phyloP scores from a whole-genome alignment of 2,329 filamentous ascomycete species.

The Microcera coccophila region DNA sequence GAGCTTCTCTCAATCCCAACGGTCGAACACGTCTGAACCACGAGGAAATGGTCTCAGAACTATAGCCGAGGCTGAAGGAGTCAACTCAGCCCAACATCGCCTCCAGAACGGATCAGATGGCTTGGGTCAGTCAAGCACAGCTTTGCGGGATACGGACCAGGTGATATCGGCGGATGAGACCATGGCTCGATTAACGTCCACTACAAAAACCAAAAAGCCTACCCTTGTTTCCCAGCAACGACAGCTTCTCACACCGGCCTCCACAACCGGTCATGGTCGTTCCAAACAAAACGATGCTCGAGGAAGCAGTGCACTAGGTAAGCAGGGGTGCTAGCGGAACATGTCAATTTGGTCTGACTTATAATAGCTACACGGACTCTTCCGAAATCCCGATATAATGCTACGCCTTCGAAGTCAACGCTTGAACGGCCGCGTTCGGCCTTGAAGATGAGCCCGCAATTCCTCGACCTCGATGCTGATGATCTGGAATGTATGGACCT shows the following conservation, averaged over 20 bases:
- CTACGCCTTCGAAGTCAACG: conserved; percentile 26
- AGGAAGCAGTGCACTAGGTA: conserved; percentile 10
- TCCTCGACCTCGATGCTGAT: conserved; percentile 34
- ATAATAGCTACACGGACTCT: conserved; percentile 3
- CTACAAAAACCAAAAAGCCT: conserved; percentile 43
- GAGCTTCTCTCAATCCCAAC: conserved; percentile 25
- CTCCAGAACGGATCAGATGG: conserved; percentile 18
- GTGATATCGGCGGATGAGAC: conserved; percentile 27
- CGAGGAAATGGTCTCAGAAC: conserved; percentile 2
- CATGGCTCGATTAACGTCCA: conserved; percentile 46
- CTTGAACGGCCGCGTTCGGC: conserved; percentile 9
- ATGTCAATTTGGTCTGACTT: conserved; percentile 2
- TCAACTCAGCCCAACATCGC: conserved; percentile 4
- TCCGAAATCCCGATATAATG: conserved; percentile 20
- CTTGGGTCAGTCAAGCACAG: conserved; percentile 17
- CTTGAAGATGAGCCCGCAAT: conserved; percentile 28
- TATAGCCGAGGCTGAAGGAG: conserved; percentile 1
- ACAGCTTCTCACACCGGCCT: conserved; percentile 40
- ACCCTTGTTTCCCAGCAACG: conserved; percentile 41
- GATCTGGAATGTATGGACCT: conserved; percentile 40
- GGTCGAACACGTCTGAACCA: conserved; percentile 7
- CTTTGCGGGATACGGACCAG: conserved; percentile 24
- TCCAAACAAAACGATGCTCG: conserved; percentile 15
- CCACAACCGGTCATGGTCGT: conserved; percentile 16
- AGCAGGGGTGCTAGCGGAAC: neutral